phyloP scores from a whole-genome alignment of 1,139 yeast species.

The Suhomyces bokatorum region DNA sequence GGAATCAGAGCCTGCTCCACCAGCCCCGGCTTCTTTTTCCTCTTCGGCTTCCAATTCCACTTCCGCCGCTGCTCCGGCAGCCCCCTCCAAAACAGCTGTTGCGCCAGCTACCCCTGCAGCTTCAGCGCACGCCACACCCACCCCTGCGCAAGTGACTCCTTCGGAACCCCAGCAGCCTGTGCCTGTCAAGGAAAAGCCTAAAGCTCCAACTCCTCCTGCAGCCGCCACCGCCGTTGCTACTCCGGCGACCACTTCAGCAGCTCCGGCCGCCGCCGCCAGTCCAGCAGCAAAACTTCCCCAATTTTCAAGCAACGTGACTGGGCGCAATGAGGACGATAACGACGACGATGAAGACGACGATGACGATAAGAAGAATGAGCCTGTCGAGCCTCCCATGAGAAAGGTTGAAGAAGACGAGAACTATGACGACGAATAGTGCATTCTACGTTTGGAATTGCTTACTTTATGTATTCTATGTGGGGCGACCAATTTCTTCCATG shows the following conservation, averaged over 20 bases:
- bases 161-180: background rate
- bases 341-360: slow-evolving; percentile 44
- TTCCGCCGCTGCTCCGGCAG: too few species aligned
- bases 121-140: too few species aligned
- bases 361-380: slow-evolving; percentile 26
- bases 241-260: slow-evolving; percentile 7
- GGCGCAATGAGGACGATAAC: slow-evolving; percentile 22
- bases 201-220: slow-evolving; percentile 8
- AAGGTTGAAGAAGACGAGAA: slow-evolving; percentile 81
- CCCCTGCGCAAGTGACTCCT: background rate
- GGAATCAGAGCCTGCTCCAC: too few species aligned
- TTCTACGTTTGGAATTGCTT: background rate
- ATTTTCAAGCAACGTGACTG: slow-evolving; percentile 27
- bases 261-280: slow-evolving; percentile 4
- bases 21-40: slow-evolving; percentile 1
- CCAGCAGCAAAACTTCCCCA: slow-evolving; percentile 20
- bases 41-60: background rate
- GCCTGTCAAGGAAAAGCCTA: too few species aligned
- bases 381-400: slow-evolving; percentile 68
- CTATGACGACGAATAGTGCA: slow-evolving; percentile 56
- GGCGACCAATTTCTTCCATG: slow-evolving; percentile 3
- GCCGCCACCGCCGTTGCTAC: slow-evolving; percentile 3
- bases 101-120: too few species aligned
- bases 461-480: slow-evolving; percentile 3
- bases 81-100: too few species aligned